Conservation (phyloP, 139 green algal genomes). For the Pseudopediastrum boryanum region DNA sequence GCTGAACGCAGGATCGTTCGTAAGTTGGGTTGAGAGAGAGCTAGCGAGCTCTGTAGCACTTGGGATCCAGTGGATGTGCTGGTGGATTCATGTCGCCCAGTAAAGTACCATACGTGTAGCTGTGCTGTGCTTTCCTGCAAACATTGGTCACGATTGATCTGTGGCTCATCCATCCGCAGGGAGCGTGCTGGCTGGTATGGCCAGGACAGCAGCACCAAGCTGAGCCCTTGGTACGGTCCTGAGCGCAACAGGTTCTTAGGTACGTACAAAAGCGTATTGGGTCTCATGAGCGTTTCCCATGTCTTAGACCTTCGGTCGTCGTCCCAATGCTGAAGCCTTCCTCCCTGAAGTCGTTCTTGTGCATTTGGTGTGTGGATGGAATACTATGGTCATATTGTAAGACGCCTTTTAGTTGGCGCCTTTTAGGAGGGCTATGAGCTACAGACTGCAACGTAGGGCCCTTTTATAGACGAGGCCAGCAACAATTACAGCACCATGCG, state of each 20-base stretch:
- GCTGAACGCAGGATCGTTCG: neutral
- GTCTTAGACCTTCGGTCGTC: neutral
- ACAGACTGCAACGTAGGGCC: no score
- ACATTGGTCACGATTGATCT: neutral
- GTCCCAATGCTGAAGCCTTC: neutral
- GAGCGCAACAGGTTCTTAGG: constrained; percentile 23
- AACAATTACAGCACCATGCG: no score
- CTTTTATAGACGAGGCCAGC: no score
- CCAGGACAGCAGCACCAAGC: neutral
- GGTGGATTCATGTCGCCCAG: neutral
- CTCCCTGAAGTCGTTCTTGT: no score
- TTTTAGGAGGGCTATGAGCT: neutral
- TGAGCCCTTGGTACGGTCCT: constrained; percentile 35
- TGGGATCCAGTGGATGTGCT: neutral
- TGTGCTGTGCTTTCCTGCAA: neutral
- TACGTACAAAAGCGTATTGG: neutral
- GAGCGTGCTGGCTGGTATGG: constrained; percentile 36
- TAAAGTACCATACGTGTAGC: neutral
- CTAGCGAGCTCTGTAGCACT: neutral
- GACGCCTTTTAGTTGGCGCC: neutral
- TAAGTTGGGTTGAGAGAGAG: neutral
- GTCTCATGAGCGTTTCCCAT: neutral
- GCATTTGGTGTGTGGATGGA: constrained; percentile 25
- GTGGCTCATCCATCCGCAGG: neutral
- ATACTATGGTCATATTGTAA: neutral